A percentile compares a stretch with the other conserved stretches of the same genome.
These are phyloP conservation scores for Ogataea pignaliae DNA, from an alignment of 805 yeast species.

Conservation along the genomic window DNA sequence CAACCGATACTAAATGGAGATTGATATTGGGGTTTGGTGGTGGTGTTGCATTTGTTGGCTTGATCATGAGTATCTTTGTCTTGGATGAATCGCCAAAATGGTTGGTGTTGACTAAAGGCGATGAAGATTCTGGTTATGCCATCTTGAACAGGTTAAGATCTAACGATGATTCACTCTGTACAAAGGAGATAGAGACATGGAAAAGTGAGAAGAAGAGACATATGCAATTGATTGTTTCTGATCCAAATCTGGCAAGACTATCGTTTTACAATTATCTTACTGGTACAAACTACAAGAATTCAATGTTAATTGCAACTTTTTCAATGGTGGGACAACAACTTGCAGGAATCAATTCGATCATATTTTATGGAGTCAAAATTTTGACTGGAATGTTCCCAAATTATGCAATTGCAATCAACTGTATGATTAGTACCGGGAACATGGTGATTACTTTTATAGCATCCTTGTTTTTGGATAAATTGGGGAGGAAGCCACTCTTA, in stretches of 20 bases:
- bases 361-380: conserved; percentile 89
- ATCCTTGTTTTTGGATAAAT: conserved; percentile 68
- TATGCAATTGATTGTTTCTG: conserved; percentile 16
- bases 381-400: conserved; percentile 68
- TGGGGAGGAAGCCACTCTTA: conserved; percentile 74
- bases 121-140: conserved; percentile 26
- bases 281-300: conserved; percentile 46
- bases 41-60: conserved; percentile 45
- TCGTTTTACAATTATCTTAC: conserved; percentile 43
- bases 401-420: conserved; percentile 66
- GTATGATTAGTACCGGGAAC: conserved; percentile 71
- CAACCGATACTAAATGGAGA: conserved; percentile 71
- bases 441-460: conserved; percentile 68
- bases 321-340: conserved; percentile 84
- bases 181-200: conserved; percentile 29
- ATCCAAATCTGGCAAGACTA: conserved; percentile 19
- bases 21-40: conserved; percentile 59
- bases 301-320: conserved; percentile 63
- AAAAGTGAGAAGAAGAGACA: conserved; percentile 24
- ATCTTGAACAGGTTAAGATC: conserved; percentile 36
- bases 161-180: conserved; percentile 9
- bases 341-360: conserved; percentile 87
- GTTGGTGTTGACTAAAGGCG: conserved; percentile 46
- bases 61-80: conserved; percentile 36
- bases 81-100: conserved; percentile 83